Base-by-base conservation (phyloP, 2,329 filamentous ascomycete species). In the Fusarium caatingaense region DNA sequence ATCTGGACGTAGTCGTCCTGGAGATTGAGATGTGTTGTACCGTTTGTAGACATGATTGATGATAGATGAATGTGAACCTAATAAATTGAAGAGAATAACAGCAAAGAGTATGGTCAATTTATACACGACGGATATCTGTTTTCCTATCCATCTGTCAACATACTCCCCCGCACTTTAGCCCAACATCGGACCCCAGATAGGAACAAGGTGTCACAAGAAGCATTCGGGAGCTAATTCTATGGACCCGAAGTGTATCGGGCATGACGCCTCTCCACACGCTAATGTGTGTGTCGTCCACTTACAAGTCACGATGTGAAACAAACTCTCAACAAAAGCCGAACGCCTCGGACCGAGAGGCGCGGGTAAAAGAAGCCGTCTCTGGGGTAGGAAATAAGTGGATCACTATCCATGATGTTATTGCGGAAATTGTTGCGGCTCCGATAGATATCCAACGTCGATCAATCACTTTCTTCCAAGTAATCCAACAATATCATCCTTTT, bases 1-100 rank as follows among this genome's bases (percentile, higher is more conserved):
- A 74, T 72, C 45, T 75, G 72, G 53, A 75, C 50, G 16, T 71
- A 74, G 23, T 58, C 46, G 18, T 72, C 66, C 41, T 60, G 37
- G 18, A 74, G 56, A 15, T 64, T 11, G 1, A 74, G 49, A 3
- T 50, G 30, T 27, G 64, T 54, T 20, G 45, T 34, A 25, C 68
- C 56, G 46, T 69, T 71, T 32, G 60, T 53, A 51, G 51, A 44
- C 64, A 71, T 72, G 15, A 4, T n/a, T n/a, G n/a, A n/a, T n/a
- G n/a, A n/a, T n/a, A n/a, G n/a, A n/a, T n/a, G n/a, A n/a, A n/a
- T n/a, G n/a, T n/a, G n/a, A n/a, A n/a, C n/a, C n/a, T n/a, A n/a
- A n/a, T n/a, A n/a, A n/a, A n/a, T n/a, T n/a, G n/a, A n/a, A n/a
- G 23, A 23, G 23, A 23, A 23, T 23, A 23, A 23, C 6, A 6